Evolutionary conservation across 2,329 filamentous ascomycete genomes (phyloP), one percentile per base, ranked within the genome.

Genomic region (Talaromyces rugulosus): DNA sequence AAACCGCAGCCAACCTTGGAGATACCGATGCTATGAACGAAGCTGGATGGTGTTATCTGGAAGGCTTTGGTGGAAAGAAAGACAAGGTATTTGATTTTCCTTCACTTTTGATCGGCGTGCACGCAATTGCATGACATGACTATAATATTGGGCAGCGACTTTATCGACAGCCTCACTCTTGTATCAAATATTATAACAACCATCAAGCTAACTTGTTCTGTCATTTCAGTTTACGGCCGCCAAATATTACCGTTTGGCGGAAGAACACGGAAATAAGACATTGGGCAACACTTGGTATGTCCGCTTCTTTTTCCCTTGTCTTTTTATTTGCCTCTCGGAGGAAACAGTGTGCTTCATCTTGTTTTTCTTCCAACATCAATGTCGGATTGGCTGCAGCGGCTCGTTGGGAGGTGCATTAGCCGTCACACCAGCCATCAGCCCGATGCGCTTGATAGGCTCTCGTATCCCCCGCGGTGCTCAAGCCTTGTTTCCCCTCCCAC

Each of bases 1-100:
- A 98, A 79, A 97, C 94, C 9, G 95, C 95, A 31, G 95, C 95
- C 64, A 98, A 99, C 75, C 80, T 99, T 67, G 95, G 95, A 64
- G 95, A 99, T 76, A 91, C 91, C 52, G 95, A 99, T 80, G 95
- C 93, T 62, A 96, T 98, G 93, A 96, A 97, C 73, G 94, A 98
- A 77, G 89, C 89, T 59, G 95, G 88, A 40, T 96, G 92, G 92
- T 99, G 95, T 80, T 98, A 95, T 82, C 77, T 96, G 31, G 90
- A 97, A 74, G 95, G 95, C n/a, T 96, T 96, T 77, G 95, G 95
- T 36, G 94, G 92, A 72, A 95, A 92, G 77, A 99, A 98, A 77
- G 93, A 99, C 81, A 98, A 96, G 90, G 94, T 97, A 83, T 12
- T 31, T 30, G 5, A 16, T 55, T 31, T 23, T 31, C 40, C 12